Evolutionary conservation across 1,139 yeast genomes (phyloP), one percentile per base, ranked within the genome.

Genomic region (Saccharomyces hybrid): DNA sequence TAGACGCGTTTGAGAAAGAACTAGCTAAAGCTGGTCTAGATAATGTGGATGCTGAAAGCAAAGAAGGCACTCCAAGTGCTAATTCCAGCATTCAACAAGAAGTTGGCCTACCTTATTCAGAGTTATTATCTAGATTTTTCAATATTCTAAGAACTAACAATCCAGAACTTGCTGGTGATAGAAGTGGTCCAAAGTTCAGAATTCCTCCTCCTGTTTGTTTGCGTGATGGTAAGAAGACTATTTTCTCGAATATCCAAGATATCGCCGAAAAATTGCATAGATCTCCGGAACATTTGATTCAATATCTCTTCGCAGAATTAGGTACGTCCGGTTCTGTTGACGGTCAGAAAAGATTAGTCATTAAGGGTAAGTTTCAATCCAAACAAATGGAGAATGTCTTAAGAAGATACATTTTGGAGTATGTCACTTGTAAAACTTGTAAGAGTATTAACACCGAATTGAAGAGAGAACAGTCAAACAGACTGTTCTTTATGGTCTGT

Each of bases 311-410:
- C 74, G 98, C 99, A 2, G 99, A 93, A 78, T 80, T 93, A 81
- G 99, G 99, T 84, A 93, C 99, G 26, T 89, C 98, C 2, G 99
- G 99, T 70, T 91, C 98, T 56, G 93, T 93, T 59, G 99, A 93
- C 75, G 99, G 98, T 71, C 91, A 90, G 72, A 88, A 90, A 78
- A 85, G 99, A 74, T 82, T 93, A 70, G 91, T 93, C 60, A 90
- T 93, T 73, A 93, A 90, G 80, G 99, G 99, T 77, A 88, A 96
- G 74, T 93, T 90, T 80, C 96, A 87, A 76, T 96, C 96, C 65
- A 93, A 93, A 76, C 97, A 91, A 74, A 85, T 93, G 81, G 99
- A 93, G 76, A 87, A 91, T 59, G 96, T 93, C 60, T 81, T 93
- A 74, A 87, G 98, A 79, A 84, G 97, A 75, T 93, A 95, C 75